Percentiles rank a stretch among this genome's conserved stretches.
These are phyloP conservation scores for Wallacemonas sp. DNA, from an alignment of 208 protist species.

Conservation along the genomic window DNA sequence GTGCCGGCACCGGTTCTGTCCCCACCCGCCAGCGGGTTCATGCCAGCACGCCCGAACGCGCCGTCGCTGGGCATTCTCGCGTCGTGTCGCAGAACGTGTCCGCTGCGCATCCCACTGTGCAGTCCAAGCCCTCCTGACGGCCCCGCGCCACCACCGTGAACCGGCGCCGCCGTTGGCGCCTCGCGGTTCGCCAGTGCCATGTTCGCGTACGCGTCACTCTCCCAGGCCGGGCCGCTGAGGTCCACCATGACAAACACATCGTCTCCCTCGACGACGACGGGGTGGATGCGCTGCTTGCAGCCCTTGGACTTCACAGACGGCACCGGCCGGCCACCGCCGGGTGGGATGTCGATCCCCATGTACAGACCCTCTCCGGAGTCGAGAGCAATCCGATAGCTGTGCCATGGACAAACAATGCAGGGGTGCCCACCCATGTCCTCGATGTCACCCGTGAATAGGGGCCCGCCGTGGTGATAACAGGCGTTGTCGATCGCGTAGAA, in stretches of 20 bases:
- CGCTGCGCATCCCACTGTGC: constrained; percentile 57
- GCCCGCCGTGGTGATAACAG: constrained; percentile 91
- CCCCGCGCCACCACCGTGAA: constrained; percentile 18
- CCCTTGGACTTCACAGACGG: constrained; percentile 74
- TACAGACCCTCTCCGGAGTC: constrained; percentile 90
- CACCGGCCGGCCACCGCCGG: constrained; percentile 26
- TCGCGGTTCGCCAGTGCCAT: constrained; percentile 75
- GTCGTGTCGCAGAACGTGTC: constrained; percentile 49
- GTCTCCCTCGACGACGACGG: constrained; percentile 49
- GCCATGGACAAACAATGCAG: constrained; percentile 91
- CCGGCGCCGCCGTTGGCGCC: constrained; percentile 27
- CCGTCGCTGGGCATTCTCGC: neutral
- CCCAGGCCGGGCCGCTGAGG: constrained; percentile 34
- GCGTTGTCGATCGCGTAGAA: constrained; percentile 92
- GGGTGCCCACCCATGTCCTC: constrained; percentile 87
- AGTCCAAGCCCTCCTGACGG: constrained; percentile 14
- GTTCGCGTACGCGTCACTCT: constrained; percentile 77
- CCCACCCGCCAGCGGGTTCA: neutral
- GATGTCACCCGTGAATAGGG: constrained; percentile 87
- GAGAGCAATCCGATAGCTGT: constrained; percentile 87
- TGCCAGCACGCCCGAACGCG: neutral
- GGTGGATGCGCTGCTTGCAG: constrained; percentile 82
- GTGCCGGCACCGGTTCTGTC: neutral
- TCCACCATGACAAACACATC: constrained; percentile 73
- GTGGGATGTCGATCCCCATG: constrained; percentile 51